A percentile compares a stretch with the other conserved stretches of the same genome.
These are phyloP conservation scores for Thermochaetoides thermophila DNA, from an alignment of 495 filamentous ascomycete genomes.

Conservation along the genomic window DNA sequence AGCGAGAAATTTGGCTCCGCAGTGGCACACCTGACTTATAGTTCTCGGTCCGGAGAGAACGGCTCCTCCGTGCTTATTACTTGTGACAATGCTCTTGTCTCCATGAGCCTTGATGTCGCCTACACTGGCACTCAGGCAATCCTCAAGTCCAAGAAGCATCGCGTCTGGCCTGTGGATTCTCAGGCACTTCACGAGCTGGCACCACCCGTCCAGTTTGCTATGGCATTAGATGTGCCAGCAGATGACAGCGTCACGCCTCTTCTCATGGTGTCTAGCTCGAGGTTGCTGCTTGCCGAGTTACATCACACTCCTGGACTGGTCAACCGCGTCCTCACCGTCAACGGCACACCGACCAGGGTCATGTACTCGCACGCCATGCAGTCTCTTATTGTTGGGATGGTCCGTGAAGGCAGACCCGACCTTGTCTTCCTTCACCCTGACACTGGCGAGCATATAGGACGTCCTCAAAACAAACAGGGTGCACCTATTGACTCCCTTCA, in stretches of 20 bases:
- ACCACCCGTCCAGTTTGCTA: constrained; percentile 17
- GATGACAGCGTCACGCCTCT: constrained; percentile 14
- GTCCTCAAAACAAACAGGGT: constrained; percentile 20
- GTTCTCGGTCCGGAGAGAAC: background rate
- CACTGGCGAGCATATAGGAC: constrained; percentile 32
- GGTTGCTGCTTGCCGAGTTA: constrained; percentile 36
- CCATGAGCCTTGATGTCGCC: constrained; percentile 2
- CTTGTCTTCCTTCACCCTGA: constrained; percentile 34
- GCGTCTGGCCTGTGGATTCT: constrained; percentile 27
- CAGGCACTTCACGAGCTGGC: constrained; percentile 17
- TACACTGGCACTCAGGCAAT: background rate
- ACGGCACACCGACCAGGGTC: constrained; percentile 36
- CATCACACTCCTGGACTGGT: constrained; percentile 31
- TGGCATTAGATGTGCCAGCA: constrained; percentile 17
- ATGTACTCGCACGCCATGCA: constrained; percentile 37
- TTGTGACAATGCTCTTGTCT: constrained; percentile 17
- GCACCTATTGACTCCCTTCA: too few species aligned
- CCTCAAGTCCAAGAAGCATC: constrained; percentile 8
- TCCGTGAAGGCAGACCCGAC: constrained; percentile 19
- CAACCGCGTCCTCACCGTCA: constrained; percentile 33
- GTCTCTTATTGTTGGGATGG: constrained; percentile 38
- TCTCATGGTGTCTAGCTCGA: constrained; percentile 28
- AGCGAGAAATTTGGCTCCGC: constrained; percentile 17
- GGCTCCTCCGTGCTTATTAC: constrained; percentile 12
- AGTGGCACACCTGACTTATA: constrained; percentile 11